Percentiles rank a stretch among this genome's conserved stretches.
Evolutionary conservation across 2,329 filamentous ascomycete species (phyloP).

Genomic region (Venturia effusa): DNA sequence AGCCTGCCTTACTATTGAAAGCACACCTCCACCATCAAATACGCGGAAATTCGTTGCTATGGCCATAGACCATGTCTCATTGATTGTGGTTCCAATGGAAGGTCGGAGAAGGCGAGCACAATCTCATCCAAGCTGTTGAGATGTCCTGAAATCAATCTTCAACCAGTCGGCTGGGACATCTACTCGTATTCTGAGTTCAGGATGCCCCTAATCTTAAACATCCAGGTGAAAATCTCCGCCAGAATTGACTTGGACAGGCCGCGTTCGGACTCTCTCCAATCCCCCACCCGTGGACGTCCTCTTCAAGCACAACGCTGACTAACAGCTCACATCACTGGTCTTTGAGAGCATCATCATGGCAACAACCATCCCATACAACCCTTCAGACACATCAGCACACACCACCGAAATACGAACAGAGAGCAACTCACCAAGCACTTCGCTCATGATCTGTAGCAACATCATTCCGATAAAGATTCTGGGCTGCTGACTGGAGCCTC

Average conservation of each 20-base stretch:
- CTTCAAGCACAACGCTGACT: too few species aligned
- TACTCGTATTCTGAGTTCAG: too few species aligned
- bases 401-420: too few species aligned
- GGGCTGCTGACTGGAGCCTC: constrained; percentile 41
- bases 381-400: background rate
- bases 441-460: constrained; percentile 9
- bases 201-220: too few species aligned
- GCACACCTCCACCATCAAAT: background rate
- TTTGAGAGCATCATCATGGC: constrained; percentile 8
- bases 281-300: too few species aligned
- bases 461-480: constrained; percentile 17
- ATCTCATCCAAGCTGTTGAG: background rate
- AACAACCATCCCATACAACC: constrained; percentile 10
- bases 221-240: too few species aligned
- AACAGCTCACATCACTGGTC: background rate
- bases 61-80: background rate
- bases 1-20: background rate
- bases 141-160: too few species aligned
- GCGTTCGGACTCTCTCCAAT: too few species aligned
- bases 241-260: too few species aligned
- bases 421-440: constrained; percentile 10
- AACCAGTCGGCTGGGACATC: too few species aligned
- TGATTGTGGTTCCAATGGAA: background rate
- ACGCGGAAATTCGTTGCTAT: background rate
- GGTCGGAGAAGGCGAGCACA: background rate